Evolutionary conservation across 2,329 filamentous ascomycete species (phyloP).

Genomic region (Pseudocercospora fuligena): DNA sequence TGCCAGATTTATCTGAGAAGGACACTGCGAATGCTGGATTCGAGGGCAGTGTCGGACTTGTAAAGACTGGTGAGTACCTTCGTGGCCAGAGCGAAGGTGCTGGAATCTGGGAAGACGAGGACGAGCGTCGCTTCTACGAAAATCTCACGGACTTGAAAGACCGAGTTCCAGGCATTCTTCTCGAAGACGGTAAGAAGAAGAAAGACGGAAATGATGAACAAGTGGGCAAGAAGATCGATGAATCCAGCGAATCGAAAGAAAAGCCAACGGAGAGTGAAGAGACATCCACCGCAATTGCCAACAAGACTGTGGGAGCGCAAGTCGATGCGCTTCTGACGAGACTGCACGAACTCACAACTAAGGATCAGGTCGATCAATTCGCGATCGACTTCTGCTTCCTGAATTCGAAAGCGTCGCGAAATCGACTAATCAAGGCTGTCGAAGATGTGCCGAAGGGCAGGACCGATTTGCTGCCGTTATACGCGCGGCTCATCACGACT

Average conservation of each 20-base stretch:
- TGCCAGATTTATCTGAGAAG: conserved; percentile 89
- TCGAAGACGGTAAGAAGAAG: conserved; percentile 95
- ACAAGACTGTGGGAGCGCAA: conserved; percentile 96
- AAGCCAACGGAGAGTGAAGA: conserved; percentile 72
- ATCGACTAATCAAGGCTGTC: conserved; percentile 87
- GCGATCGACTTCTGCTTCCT: conserved; percentile 97
- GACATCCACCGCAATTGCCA: conserved; percentile 89
- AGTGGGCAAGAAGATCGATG: conserved; percentile 74
- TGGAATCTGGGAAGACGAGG: conserved; percentile 98
- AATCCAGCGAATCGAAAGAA: conserved; percentile 50
- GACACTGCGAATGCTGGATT: conserved; percentile 65
- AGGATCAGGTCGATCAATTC: conserved; percentile 87
- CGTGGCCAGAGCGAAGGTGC: conserved; percentile 87
- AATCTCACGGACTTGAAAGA: conserved; percentile 94
- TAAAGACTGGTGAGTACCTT: conserved; percentile 92
- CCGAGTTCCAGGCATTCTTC: conserved; percentile 88
- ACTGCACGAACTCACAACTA: conserved; percentile 88
- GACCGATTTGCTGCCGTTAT: conserved; percentile 85
- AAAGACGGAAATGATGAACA: conserved; percentile 81
- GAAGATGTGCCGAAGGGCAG: conserved; percentile 95
- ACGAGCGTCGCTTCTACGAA: conserved; percentile 97
- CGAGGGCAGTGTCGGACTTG: conserved; percentile 83
- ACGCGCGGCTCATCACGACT: conserved; percentile 90
- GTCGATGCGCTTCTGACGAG: conserved; percentile 87
- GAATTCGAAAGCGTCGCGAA: conserved; percentile 96